Evolutionary conservation across 805 yeast species (phyloP), one percentile per base, ranked within the genome.

Genomic region (Candida takata): DNA sequence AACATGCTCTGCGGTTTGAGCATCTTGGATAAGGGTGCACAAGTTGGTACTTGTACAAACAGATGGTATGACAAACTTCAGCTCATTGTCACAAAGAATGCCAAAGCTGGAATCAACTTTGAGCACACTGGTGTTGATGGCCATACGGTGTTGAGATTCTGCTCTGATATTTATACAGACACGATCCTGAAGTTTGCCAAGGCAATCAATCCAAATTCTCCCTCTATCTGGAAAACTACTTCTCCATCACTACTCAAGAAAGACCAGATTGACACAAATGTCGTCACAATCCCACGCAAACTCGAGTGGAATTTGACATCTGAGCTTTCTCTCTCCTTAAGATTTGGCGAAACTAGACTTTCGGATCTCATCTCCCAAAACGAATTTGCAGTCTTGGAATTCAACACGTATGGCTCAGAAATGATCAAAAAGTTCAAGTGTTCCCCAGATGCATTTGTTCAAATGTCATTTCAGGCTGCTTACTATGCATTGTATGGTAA

Each of bases 51-150:
- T 5, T 86, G 96, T 61, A 82, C 95, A 24, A 87, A 87, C 60
- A 67, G 97, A 56, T 87, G 95, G 96, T 87, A 86, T 56, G 97
- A 87, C 61, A 87, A 87, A 61, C 62, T 87, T 44, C 96, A 87
- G 59, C 70, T 87, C 45, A 87, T 87, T 36, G 75, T 87, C 37
- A 85, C 95, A 5, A 76, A 78, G 55, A 85, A 87, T 58, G 95
- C 94, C 17, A 83, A 84, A 58, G 95, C 92, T 3, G 97, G 97
- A 20, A 79, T 87, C 46, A 87, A 88, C 58, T 87, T 87, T 55
- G 97, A 87, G 53, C 92, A 87, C 54, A 83, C 97, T 0, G 95
- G 95, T 48, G 94, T 87, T 19, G 97, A 87, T 60, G 97, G 97
- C 38, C 96, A 87, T 58, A 87, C 97, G 0, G 95, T 87, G 5